Base-by-base conservation (phyloP, 169 alveolate species). In the Plasmodium billcollinsi region DNA sequence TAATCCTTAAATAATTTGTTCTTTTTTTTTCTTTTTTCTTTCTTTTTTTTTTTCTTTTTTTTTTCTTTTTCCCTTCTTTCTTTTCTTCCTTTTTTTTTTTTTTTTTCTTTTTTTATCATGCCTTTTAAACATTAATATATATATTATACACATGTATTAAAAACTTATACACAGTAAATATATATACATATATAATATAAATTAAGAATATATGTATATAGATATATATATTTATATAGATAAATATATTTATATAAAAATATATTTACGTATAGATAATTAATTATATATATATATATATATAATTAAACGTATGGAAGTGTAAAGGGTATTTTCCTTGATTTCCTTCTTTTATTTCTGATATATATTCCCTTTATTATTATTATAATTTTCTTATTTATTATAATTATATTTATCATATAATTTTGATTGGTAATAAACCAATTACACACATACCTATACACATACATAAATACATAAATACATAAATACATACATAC, bases 111-210 rank as follows among this genome's bases (percentile, higher is more conserved):
- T 73, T 52, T 52, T 33, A 14, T 52, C 43, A 33, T 33, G 45
- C 45, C 45, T 33, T 33, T 33, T 33, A 61, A 61, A 74, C 21
- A 43, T 45, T 74, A 67, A 39, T 50, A 74, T 74, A 62, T 54
- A 45, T 61, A 29, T 33, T 61, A 74, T 61, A 54, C 63, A 45
- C 33, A 61, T 74, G 18, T 74, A 54, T 74, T 73, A 73, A 21
- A 33, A 33, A 73, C 43, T 24, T 59, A 56, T 39, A 54, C 39
- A 15, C 20, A 52, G 18, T 73, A 73, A 73, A 39, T 47, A 59
- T 20, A 24, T 49, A 49, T 49, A 73, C 29, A 63, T 33, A 33
- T 33, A 33, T 4, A 33, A 33, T 33, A 33, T 33, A 33, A 73
- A 73, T 73, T 73, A 73, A 73, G 20, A 39, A 54, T 33, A 54